phyloP scores from a whole-genome alignment of 2,329 filamentous ascomycete genomes.

The Pseudogymnoascus sp. region DNA sequence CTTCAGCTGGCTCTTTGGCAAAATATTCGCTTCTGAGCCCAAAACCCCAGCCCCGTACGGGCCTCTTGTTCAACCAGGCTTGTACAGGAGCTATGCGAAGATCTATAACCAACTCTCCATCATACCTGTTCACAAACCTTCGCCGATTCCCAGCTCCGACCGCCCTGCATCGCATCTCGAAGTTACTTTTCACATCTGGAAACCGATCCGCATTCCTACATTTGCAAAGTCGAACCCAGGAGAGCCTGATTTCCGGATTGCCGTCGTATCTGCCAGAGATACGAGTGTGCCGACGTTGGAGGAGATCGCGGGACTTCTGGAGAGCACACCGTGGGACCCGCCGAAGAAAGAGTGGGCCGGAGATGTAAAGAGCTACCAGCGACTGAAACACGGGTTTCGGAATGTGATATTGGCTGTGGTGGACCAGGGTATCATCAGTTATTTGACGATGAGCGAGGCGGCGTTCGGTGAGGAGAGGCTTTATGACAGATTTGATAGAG shows the following conservation, averaged over 20 bases:
- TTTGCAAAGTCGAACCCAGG: constrained; percentile 77
- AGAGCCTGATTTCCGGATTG: constrained; percentile 73
- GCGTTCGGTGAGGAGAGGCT: constrained; percentile 69
- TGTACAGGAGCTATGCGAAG: constrained; percentile 56
- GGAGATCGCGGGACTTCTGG: constrained; percentile 63
- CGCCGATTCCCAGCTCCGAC: constrained; percentile 24
- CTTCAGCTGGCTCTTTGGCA: constrained; percentile 27
- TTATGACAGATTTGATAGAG: constrained; percentile 48
- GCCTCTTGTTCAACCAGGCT: constrained; percentile 52
- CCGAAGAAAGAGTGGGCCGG: constrained; percentile 34
- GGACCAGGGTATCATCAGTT: constrained; percentile 83
- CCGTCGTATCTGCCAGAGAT: constrained; percentile 67
- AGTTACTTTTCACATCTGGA: constrained; percentile 70
- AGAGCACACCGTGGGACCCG: constrained; percentile 61
- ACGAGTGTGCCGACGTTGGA: constrained; percentile 63
- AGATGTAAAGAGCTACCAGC: constrained; percentile 56
- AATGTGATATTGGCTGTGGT: constrained; percentile 83
- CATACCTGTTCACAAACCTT: constrained; percentile 62
- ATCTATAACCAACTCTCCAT: constrained; percentile 71
- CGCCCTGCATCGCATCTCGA: constrained; percentile 26
- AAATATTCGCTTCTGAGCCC: constrained; percentile 21
- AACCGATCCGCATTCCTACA: constrained; percentile 46
- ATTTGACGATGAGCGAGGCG: constrained; percentile 69
- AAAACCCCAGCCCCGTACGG: constrained; percentile 32
- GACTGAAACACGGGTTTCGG: constrained; percentile 73